These are phyloP conservation scores for Aspergillus unguis DNA, from an alignment of 2,329 filamentous ascomycete genomes.

Conservation along the genomic window DNA sequence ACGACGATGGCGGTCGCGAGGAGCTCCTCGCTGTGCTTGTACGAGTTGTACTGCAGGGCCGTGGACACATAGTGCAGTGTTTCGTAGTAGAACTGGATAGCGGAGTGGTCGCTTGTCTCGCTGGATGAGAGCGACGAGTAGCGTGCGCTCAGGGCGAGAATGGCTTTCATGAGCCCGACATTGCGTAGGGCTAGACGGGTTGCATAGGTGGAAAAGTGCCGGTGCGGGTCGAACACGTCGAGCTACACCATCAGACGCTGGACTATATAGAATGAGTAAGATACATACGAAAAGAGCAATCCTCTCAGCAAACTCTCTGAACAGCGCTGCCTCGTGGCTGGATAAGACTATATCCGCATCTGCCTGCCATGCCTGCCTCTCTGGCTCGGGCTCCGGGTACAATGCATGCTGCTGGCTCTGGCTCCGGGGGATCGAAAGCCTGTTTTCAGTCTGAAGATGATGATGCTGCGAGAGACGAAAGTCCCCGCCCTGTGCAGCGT, in stretches of 20 bases:
- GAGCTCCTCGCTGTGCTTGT: constrained; percentile 57
- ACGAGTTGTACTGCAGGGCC: constrained; percentile 57
- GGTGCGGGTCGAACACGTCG: background rate
- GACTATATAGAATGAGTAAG: background rate
- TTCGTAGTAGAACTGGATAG: constrained; percentile 58
- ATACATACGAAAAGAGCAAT: background rate
- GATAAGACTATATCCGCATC: background rate
- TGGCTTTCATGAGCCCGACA: constrained; percentile 1
- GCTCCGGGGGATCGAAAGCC: background rate
- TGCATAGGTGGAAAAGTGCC: background rate
- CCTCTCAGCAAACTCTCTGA: background rate
- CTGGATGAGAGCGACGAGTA: background rate
- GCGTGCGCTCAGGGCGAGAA: background rate
- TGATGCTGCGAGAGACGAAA: background rate
- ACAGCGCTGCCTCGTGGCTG: background rate
- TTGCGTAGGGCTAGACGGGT: background rate
- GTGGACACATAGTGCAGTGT: constrained; percentile 60
- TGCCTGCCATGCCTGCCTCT: background rate
- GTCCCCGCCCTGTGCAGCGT: background rate
- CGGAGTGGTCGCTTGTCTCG: background rate
- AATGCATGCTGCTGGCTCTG: background rate
- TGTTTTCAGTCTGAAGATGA: too few relatives aligned
- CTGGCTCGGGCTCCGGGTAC: background rate
- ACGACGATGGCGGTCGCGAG: constrained; percentile 59
- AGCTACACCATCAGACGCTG: background rate